Evolutionary conservation across 2,329 filamentous ascomycete genomes (phyloP).

Genomic region (Sclerotinia minor): DNA sequence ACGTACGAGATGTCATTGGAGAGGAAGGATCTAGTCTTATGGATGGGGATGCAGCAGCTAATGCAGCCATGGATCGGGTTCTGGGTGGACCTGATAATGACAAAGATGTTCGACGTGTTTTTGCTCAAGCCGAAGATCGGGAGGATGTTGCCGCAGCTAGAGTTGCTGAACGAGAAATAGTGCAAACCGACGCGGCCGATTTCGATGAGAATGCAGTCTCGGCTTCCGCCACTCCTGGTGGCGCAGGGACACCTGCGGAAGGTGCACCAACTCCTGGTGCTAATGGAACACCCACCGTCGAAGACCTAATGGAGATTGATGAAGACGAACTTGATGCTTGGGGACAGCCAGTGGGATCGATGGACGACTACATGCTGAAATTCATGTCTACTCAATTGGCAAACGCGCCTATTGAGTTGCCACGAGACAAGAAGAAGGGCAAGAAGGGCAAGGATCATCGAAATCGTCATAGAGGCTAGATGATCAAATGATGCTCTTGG

Average conservation of each 20-base stretch:
- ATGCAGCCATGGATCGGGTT: conserved; percentile 82
- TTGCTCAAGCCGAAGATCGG: conserved; percentile 87
- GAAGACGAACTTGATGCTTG: conserved; percentile 55
- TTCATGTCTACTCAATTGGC: conserved; percentile 65
- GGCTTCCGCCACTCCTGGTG: conserved; percentile 38
- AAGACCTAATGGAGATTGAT: conserved; percentile 36
- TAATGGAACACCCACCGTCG: conserved; percentile 33
- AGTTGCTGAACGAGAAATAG: conserved; percentile 83
- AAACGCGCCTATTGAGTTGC: conserved; percentile 60
- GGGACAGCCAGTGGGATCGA: conserved; percentile 57
- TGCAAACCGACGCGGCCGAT: conserved; percentile 79
- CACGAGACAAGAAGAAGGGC: conserved; percentile 63
- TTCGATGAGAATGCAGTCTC: conserved; percentile 66
- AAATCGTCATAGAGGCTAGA: conserved; percentile 38
- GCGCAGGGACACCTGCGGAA: conserved; percentile 37
- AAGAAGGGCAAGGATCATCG: conserved; percentile 47
- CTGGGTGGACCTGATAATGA: conserved; percentile 61
- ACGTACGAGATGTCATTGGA: conserved; percentile 67
- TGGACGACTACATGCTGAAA: conserved; percentile 75
- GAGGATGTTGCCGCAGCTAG: conserved; percentile 90
- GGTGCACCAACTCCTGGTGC: conserved; percentile 47
- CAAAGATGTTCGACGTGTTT: conserved; percentile 67
- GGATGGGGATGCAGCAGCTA: conserved; percentile 70
- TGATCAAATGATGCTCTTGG: conserved; percentile 29
- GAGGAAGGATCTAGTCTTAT: conserved; percentile 53